A percentile compares a stretch with the other conserved stretches of the same genome.
phyloP scores from a whole-genome alignment of 805 yeast species.

The Isabelozyma rhagii region DNA sequence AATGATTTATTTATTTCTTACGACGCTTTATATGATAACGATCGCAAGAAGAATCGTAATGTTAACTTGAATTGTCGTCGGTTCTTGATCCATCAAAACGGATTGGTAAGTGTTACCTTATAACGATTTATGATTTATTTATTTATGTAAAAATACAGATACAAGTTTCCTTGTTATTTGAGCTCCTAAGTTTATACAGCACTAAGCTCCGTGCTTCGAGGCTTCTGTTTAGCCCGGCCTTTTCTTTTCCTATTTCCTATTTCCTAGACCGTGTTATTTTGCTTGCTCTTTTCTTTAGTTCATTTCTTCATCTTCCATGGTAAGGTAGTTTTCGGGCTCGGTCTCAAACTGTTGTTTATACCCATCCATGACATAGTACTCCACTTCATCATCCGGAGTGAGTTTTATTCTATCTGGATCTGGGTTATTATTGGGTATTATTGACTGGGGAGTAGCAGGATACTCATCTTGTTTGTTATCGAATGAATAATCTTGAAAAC shows the following conservation, averaged over 20 bases:
- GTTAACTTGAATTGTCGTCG: constrained; percentile 13
- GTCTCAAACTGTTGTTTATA: constrained; percentile 21
- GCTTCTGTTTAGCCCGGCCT: no score
- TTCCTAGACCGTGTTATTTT: no score
- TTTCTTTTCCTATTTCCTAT: no score
- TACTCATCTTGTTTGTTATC: constrained; percentile 4
- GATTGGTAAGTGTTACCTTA: constrained; percentile 20
- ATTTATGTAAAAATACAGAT: neutral
- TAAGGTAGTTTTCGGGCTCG: constrained; percentile 38
- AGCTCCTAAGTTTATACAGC: no score
- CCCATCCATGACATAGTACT: constrained; percentile 35
- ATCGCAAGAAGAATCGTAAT: neutral
- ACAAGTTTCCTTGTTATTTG: no score
- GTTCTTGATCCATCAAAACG: constrained; percentile 25
- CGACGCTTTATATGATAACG: constrained; percentile 3
- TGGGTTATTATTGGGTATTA: constrained; percentile 1
- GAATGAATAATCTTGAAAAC: constrained; percentile 21
- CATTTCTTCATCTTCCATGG: constrained; percentile 25
- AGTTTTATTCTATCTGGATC: constrained; percentile 14
- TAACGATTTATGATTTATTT: neutral
- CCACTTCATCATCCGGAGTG: constrained; percentile 39
- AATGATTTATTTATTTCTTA: constrained; percentile 11
- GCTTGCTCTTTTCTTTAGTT: neutral
- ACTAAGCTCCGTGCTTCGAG: no score
- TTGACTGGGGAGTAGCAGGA: constrained; percentile 25